Evolutionary conservation across 805 yeast genomes (phyloP), one percentile per base, ranked within the genome.

Genomic region (Metschnikowia gruessii): DNA sequence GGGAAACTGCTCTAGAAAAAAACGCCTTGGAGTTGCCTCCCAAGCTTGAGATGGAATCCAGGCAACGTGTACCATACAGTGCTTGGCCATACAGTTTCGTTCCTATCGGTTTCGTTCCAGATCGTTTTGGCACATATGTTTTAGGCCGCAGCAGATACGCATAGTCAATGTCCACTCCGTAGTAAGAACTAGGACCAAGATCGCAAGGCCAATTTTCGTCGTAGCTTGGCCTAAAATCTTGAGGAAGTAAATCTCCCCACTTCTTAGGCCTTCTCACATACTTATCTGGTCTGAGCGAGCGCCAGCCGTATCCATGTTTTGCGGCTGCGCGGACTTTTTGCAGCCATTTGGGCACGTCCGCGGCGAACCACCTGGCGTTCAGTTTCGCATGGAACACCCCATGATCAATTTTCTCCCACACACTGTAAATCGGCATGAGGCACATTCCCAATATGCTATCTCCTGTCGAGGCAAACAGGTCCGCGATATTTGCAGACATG

Each of bases 221-320:
- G 12, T 29, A 29, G 31, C 31, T 5, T 29, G 31, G 31, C 5
- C 31, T 29, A 11, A 29, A 29, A 11, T 29, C 31, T 10, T 29
- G 31, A 4, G 31, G 31, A 10, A 29, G 31, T 11, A 29, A 6
- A 29, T 29, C 31, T 11, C 31, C 31, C 31, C 31, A 29, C 10
- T 11, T 11, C 31, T 10, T 10, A 29, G 31, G 31, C 31, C 15
- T 29, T 11, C 9, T 29, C 31, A 29, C 31, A 29, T 29, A 35
- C 30, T 30, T 32, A 17, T 31, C 21, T 12, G 42, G 36, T 13
- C 12, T 15, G 24, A 37, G 17, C 2, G 41, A 37, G 15, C 41
- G 41, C 41, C 41, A 40, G 42, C 36, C 29, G 10, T 40, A 28
- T 12, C 42, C 36, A 31, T 40, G 29, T 19, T 40, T 31, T 18